phyloP scores from a whole-genome alignment of 176 grass and related monocot species.

The Avena eriantha region DNA sequence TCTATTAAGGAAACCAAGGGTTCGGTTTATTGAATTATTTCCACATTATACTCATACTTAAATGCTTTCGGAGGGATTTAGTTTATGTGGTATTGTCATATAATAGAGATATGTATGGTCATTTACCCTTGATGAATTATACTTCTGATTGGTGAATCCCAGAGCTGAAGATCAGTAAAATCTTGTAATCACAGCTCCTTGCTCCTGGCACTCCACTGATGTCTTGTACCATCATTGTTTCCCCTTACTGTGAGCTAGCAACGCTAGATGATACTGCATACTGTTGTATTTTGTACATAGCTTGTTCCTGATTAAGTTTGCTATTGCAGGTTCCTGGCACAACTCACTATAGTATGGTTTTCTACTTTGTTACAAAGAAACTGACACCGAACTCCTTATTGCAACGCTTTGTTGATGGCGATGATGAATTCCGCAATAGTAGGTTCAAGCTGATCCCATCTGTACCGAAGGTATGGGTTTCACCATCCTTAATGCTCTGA shows the following conservation, averaged over 20 bases:
- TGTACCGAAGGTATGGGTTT: conserved; percentile 78
- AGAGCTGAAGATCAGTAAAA: not conserved
- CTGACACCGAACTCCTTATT: conserved; percentile 81
- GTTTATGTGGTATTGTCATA: not conserved
- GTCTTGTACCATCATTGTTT: conserved; percentile 15
- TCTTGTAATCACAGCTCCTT: not conserved
- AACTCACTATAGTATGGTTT: conserved; percentile 98
- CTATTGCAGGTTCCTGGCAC: conserved; percentile 92
- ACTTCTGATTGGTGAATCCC: not conserved
- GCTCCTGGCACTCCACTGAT: conserved; percentile 22
- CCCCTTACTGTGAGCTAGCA: conserved; percentile 13
- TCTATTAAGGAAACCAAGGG: not conserved
- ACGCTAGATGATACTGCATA: not conserved
- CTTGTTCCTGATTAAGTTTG: conserved; percentile 32
- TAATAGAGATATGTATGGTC: not conserved
- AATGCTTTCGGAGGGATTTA: not conserved
- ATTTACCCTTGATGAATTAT: not conserved
- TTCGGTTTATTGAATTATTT: not conserved
- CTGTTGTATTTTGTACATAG: not conserved
- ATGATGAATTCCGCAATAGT: conserved; percentile 98
- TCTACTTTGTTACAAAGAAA: conserved; percentile 88
- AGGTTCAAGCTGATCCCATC: conserved; percentile 98
- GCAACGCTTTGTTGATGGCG: conserved; percentile 92
- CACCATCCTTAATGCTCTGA: not conserved
- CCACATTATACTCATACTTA: not conserved